These are phyloP conservation scores for Pelargonium fulgidum DNA, from an alignment of 441 rosid genomes.

Conservation along the genomic window DNA sequence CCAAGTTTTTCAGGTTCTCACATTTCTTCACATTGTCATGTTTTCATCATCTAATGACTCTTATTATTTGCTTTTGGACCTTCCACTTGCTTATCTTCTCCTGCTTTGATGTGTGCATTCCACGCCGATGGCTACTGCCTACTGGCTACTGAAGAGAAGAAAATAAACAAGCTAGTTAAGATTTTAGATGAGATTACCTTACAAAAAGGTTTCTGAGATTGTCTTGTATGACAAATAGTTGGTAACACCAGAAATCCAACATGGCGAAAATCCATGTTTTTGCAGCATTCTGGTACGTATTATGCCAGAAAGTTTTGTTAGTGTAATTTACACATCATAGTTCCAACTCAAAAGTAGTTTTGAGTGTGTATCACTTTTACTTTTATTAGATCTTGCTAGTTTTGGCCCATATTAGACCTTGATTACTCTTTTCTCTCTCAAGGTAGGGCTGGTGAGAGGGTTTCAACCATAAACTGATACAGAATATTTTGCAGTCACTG, in stretches of 20 bases:
- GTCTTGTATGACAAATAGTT: too few relatives aligned
- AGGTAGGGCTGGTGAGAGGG: background rate
- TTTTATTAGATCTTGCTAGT: background rate
- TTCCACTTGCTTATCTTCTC: too few relatives aligned
- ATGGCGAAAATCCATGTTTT: background rate
- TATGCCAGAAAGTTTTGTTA: background rate
- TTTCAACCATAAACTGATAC: background rate
- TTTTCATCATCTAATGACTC: too few relatives aligned
- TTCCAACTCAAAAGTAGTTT: background rate
- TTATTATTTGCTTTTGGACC: too few relatives aligned
- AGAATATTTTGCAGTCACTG: constrained; percentile 17
- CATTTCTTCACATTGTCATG: too few relatives aligned
- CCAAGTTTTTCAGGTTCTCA: too few relatives aligned
- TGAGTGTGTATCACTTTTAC: background rate
- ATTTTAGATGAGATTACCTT: too few relatives aligned
- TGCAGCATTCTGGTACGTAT: background rate
- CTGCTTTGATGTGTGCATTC: too few relatives aligned
- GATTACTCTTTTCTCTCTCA: background rate
- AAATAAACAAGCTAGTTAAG: too few relatives aligned
- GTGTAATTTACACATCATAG: background rate
- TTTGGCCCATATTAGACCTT: background rate
- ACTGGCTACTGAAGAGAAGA: too few relatives aligned
- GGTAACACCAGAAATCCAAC: background rate
- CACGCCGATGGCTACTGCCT: too few relatives aligned
- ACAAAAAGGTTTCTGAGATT: too few relatives aligned